Conservation (phyloP, 1,284 basidiomycete genomes). For the Trichosporon sp. region DNA sequence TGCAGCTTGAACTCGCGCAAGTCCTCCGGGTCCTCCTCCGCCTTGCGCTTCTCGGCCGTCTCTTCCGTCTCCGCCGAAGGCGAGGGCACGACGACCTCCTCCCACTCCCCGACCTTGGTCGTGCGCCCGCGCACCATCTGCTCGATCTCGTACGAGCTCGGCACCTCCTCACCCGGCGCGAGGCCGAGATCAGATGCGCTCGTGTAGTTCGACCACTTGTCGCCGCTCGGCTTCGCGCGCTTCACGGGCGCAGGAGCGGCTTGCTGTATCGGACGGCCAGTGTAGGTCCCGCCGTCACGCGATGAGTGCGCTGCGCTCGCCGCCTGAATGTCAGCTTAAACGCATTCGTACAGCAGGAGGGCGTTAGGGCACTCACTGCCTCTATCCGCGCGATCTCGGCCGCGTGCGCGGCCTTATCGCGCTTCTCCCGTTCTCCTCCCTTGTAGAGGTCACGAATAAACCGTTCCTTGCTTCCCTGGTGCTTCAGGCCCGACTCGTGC, state of each 20-base stretch:
- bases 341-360: background rate
- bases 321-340: conserved; percentile 22
- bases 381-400: conserved; percentile 82
- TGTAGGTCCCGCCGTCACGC: conserved; percentile 12
- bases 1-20: conserved; percentile 32
- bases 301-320: conserved; percentile 28
- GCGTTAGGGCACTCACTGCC: conserved; percentile 54
- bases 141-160: conserved; percentile 54
- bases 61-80: background rate
- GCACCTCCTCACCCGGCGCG: conserved; percentile 59
- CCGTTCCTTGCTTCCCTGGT: conserved; percentile 89
- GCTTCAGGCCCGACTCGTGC: conserved; percentile 88
- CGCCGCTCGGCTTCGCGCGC: conserved; percentile 50
- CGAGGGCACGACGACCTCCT: conserved; percentile 55
- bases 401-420: conserved; percentile 78
- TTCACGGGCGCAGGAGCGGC: conserved; percentile 25
- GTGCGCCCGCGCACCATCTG: conserved; percentile 60
- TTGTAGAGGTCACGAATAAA: conserved; percentile 91
- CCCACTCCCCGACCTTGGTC: conserved; percentile 79
- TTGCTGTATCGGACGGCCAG: conserved; percentile 9
- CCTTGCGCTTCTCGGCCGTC: conserved; percentile 1
- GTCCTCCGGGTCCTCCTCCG: conserved; percentile 31
- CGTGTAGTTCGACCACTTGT: conserved; percentile 77
- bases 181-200: conserved; percentile 78
- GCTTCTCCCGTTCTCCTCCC: conserved; percentile 78